These are phyloP conservation scores for Podospora anserina DNA, from an alignment of 495 filamentous ascomycete genomes.

Conservation along the genomic window DNA sequence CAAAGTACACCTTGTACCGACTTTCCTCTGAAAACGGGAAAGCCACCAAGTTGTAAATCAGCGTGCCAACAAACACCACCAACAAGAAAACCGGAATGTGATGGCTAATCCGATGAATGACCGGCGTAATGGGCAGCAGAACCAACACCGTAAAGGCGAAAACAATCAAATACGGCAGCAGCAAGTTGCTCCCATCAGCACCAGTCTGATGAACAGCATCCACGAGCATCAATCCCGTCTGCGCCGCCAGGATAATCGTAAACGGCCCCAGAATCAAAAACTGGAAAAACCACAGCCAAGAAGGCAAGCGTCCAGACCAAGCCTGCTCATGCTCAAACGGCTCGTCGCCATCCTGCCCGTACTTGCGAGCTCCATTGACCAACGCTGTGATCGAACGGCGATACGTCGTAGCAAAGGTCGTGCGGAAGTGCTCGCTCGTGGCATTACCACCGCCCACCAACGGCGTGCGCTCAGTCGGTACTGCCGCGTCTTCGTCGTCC, in stretches of 20 bases:
- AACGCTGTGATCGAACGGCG: conserved; percentile 45
- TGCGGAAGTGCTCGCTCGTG: conserved; percentile 47
- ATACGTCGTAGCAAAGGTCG: conserved; percentile 72
- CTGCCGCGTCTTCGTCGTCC: conserved; percentile 49
- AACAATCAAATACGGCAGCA: conserved; percentile 68
- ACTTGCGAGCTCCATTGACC: conserved; percentile 32
- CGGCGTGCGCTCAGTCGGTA: conserved; percentile 74
- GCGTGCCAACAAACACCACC: conserved; percentile 67
- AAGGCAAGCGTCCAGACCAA: conserved; percentile 76
- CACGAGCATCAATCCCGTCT: conserved; percentile 70
- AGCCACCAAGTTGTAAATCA: conserved; percentile 81
- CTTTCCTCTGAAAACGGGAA: conserved; percentile 82
- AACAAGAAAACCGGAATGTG: conserved; percentile 77
- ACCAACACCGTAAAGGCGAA: conserved; percentile 65
- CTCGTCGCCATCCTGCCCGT: conserved; percentile 24
- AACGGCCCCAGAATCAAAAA: conserved; percentile 78
- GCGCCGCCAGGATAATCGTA: conserved; percentile 66
- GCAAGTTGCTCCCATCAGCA: conserved; percentile 64
- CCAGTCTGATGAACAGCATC: conserved; percentile 75
- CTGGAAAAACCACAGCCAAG: conserved; percentile 83
- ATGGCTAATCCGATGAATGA: conserved; percentile 80
- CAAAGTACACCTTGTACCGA: conserved; percentile 82
- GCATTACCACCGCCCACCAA: conserved; percentile 52
- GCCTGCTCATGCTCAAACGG: conserved; percentile 77
- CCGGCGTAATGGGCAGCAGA: conserved; percentile 75